Base-by-base conservation (phyloP, 2,329 filamentous ascomycete species). In the Decorospora gaudefroyi region DNA sequence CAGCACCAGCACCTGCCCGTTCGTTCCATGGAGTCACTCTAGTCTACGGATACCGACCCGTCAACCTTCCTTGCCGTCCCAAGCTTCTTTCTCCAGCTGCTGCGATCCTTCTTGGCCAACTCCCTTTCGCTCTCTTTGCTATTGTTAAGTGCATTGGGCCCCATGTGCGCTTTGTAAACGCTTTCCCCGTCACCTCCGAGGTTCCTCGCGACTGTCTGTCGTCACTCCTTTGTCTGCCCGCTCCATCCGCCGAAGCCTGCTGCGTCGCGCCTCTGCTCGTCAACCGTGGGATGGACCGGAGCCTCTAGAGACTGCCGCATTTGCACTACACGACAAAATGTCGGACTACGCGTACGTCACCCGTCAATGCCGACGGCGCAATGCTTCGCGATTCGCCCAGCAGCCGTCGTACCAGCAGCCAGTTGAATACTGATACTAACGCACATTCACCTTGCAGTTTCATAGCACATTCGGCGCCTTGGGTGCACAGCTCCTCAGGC, bases 191-290 rank as follows among this genome's bases (percentile, higher is more conserved):
- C 21, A 36, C 35, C 22, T 27, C 46, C 40, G 42, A 27, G 42
- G 46, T 53, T 44, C 47, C 13, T 50, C 37, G 49, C 45, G 42
- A 50, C 54, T 60, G 54, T 54, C 38, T 32, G 22, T 33, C 62
- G 64, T 65, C 65, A 62, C 64, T 68, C 65, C 62, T 68, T 65
- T 65, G 62, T 59, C 52, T 19, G 30, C 30, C 49, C 46, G 40
- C 47, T 29, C 42, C 37, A 29, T 22, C 35, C 44, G 37, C 38
- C 16, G 7, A 18, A 26, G 30, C 18, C 25, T 6, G 19, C 33
- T 27, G 22, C 30, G 34, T 29, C 29, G 37, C 42, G 16, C 28
- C 18, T 22, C 23, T 21, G 4, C 7, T 15, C 11, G 29, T 36
- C 42, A 27, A 25, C 15, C 34, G 30, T 57, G 45, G 30, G 32